phyloP scores from a whole-genome alignment of 2,329 filamentous ascomycete species.

The Saccharata proteae region DNA sequence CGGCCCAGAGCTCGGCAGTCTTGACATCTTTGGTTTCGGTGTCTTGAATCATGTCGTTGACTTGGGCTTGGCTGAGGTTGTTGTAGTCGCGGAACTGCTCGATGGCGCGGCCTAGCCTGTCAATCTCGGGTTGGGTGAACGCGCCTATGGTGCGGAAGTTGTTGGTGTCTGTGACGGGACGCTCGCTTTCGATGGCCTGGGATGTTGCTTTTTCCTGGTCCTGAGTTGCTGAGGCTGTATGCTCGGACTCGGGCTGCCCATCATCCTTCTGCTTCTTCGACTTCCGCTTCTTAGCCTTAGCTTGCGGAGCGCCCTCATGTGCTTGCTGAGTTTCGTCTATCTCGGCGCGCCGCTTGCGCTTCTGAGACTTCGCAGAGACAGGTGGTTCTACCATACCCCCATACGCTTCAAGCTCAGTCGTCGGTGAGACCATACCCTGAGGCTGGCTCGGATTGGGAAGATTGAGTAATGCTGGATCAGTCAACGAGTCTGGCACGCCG shows the following conservation, averaged over 20 bases:
- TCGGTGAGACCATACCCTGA: too few species aligned
- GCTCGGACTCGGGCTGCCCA: neutral
- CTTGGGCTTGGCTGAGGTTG: conserved; percentile 9
- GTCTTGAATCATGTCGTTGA: conserved; percentile 14
- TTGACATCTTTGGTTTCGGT: conserved; percentile 7
- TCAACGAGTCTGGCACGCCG: neutral
- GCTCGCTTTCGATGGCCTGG: neutral
- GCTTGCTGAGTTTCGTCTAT: neutral
- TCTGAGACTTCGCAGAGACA: conserved; percentile 2
- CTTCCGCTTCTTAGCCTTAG: neutral
- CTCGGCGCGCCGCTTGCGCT: conserved; percentile 4
- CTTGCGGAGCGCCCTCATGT: neutral
- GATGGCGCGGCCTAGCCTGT: conserved; percentile 11
- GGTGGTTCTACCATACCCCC: too few species aligned
- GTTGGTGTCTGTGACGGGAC: neutral
- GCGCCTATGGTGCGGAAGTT: conserved; percentile 8
- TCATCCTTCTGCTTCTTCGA: neutral
- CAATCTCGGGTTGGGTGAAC: conserved; percentile 12
- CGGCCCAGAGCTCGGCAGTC: conserved; percentile 18
- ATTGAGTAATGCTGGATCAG: neutral
- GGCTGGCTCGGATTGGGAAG: neutral
- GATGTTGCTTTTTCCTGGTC: neutral
- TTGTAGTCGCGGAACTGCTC: conserved; percentile 14
- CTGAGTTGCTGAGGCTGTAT: neutral
- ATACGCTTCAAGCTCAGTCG: too few species aligned